Base-by-base conservation (phyloP, 176 grass and related monocot genomes). In the Rhynchospora tenuis region DNA sequence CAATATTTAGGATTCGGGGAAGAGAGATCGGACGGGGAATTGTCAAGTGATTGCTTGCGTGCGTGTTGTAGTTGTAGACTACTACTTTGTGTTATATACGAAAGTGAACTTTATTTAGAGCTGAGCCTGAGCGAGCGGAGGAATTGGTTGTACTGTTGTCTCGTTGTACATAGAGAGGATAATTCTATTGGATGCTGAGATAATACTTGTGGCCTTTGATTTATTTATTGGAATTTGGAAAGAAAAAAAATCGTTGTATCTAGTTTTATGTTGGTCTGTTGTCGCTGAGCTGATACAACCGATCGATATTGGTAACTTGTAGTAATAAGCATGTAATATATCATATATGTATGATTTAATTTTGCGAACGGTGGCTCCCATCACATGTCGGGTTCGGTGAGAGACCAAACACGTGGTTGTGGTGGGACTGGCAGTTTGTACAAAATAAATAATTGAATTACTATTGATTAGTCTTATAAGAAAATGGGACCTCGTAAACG, bases 121-220 rank as follows among this genome's bases (percentile, higher is more conserved):
- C 55, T 38, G 33, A 38, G 2, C 33, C 33, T 38, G 33, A 3
- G 33, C 33, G 2, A 4, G 33, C 0, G 2, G 5, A n/a, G 56
- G 15, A 15, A 38, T 13, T 16, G 56, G 7, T 65, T 48, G 58
- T 82, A 82, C 3, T 51, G 46, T 64, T 38, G 79, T 66, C 22
- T 28, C 23, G 16, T 75, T 75, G 79, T 82, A 82, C 43, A 82
- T 81, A 81, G 55, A 59, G 57, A 62, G 12, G 28, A 43, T 38
- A 38, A 38, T 59, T 45, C 15, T 63, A 8, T 81, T 63, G 57
- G 29, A 63, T 81, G 56, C 27, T 44, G 78, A 62, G 55, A 81
- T 65, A 64, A 82, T 82, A 64, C 79, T 66, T 66, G 79, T 64
- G 31, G 28, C 44, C 20, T 27, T 73, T 82, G 66, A 66, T 82